Conservation (phyloP, 2,329 filamentous ascomycete genomes). For the Chaetomium olivaceum region DNA sequence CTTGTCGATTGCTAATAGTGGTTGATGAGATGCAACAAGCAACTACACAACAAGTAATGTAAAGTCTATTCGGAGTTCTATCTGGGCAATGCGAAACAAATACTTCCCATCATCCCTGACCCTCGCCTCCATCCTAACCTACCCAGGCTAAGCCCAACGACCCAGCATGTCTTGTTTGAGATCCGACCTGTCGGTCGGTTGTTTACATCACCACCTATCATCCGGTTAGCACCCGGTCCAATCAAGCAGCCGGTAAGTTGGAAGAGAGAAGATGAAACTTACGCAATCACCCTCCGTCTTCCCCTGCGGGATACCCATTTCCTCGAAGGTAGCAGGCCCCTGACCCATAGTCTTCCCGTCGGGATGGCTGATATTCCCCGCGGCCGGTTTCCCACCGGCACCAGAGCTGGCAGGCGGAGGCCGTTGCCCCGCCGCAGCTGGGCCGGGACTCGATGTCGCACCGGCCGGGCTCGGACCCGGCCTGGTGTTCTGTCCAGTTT, state of each 20-base stretch:
- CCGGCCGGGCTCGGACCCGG: conserved; percentile 16
- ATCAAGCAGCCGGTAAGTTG: neutral
- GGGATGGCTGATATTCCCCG: conserved; percentile 32
- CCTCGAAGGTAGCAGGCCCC: conserved; percentile 93
- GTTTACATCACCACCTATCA: neutral
- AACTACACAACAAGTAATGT: neutral
- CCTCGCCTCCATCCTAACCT: neutral
- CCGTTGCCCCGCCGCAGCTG: neutral
- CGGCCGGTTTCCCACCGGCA: conserved; percentile 31
- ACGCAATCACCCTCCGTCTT: conserved; percentile 92
- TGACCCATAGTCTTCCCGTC: conserved; percentile 55
- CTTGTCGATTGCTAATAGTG: too few relatives aligned
- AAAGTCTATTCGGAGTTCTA: neutral
- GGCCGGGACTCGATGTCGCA: conserved; percentile 14
- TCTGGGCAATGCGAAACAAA: neutral
- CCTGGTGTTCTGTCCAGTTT: conserved; percentile 11
- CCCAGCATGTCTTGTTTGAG: neutral
- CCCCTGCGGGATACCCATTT: conserved; percentile 89
- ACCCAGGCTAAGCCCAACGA: neutral
- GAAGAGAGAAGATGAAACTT: conserved; percentile 43
- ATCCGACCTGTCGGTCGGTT: neutral
- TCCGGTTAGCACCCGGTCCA: neutral
- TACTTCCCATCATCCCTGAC: neutral
- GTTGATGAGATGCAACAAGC: neutral
- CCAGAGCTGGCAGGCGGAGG: neutral